Conservation (phyloP, 2,329 filamentous ascomycete genomes). For the Bipolaris victoriae region DNA sequence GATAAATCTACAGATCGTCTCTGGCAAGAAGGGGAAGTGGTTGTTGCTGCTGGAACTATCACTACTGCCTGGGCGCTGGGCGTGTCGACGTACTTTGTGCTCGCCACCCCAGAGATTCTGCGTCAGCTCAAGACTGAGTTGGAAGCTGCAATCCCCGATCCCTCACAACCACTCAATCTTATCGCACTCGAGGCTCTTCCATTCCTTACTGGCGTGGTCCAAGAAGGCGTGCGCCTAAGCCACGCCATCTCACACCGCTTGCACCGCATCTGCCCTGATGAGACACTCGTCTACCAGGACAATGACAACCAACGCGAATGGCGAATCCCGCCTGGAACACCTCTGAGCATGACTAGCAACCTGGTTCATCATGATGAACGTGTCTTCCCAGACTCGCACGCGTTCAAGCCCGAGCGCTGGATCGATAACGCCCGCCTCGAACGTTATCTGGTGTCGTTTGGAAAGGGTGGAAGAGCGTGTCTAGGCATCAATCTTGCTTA, state of each 20-base stretch:
- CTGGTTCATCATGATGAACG: background rate
- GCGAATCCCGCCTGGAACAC: background rate
- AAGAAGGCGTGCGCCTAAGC: background rate
- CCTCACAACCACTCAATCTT: background rate
- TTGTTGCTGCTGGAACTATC: conserved; percentile 2
- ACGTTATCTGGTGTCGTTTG: conserved; percentile 27
- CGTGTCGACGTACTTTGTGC: background rate
- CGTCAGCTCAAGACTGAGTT: background rate
- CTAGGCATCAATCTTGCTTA: conserved; percentile 24
- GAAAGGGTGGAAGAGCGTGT: conserved; percentile 29
- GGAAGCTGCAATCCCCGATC: background rate
- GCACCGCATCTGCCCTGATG: background rate
- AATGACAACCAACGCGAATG: background rate
- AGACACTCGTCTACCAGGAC: background rate
- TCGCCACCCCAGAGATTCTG: background rate
- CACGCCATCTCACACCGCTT: background rate
- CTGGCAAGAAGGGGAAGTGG: conserved; percentile 4
- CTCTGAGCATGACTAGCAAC: background rate
- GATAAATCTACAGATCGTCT: background rate
- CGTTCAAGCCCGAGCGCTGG: conserved; percentile 4
- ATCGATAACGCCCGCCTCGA: conserved; percentile 13
- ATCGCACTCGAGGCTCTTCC: background rate
- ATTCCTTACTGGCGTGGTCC: background rate
- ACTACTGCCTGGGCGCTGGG: conserved; percentile 5
- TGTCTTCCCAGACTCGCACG: background rate